A percentile compares a stretch with the other conserved stretches of the same genome.
These are phyloP conservation scores for Gautieria morchelliformis DNA, from an alignment of 768 basidiomycete genomes.

Conservation along the genomic window DNA sequence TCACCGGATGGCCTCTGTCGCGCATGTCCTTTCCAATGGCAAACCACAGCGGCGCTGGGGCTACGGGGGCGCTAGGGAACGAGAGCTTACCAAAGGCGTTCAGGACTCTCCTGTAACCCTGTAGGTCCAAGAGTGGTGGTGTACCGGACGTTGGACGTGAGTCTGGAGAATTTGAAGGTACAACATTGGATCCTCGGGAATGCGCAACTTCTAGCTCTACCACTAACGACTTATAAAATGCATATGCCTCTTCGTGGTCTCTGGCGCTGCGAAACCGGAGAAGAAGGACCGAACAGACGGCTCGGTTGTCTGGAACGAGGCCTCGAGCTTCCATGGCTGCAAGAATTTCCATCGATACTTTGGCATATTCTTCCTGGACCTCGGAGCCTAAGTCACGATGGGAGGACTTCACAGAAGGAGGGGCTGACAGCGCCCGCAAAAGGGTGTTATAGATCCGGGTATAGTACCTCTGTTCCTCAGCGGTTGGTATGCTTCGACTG, in stretches of 20 bases:
- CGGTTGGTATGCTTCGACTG: background rate
- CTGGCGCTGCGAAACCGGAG: background rate
- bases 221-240: background rate
- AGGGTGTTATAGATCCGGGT: constrained; percentile 35
- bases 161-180: background rate
- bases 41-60: constrained; percentile 49
- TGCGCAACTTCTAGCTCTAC: background rate
- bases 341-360: background rate
- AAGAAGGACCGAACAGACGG: background rate
- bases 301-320: background rate
- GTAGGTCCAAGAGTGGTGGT: background rate
- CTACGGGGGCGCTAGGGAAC: constrained; percentile 34
- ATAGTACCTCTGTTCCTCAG: background rate
- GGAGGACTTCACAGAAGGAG: background rate
- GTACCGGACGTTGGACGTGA: background rate
- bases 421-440: constrained; percentile 18
- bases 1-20: constrained; percentile 45
- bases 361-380: background rate
- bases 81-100: constrained; percentile 51
- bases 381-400: background rate
- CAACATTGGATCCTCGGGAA: background rate
- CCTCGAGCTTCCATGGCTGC: constrained; percentile 3
- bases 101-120: constrained; percentile 56
- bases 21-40: constrained; percentile 78
- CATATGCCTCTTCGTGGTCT: constrained; percentile 3